Evolutionary conservation across 345 rosid genomes (phyloP), one percentile per base, ranked within the genome.

Genomic region (Euphorbia tirucalli): DNA sequence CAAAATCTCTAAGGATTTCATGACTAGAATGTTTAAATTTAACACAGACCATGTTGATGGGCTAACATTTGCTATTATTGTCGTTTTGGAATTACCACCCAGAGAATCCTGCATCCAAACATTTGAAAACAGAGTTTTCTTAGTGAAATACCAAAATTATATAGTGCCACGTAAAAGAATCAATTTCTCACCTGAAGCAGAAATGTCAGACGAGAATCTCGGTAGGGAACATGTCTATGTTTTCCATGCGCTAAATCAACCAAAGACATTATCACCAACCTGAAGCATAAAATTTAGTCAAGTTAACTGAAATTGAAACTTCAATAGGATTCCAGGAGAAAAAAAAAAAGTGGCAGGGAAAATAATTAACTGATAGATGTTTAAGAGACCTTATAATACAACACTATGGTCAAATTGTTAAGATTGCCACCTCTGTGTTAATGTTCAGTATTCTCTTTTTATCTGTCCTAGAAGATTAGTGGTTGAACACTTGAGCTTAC

Each of bases 181-280:
- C 55, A 64, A 56, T 37, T 58, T 71, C 78, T 69, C 81, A 93
- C 98, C 93, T 93, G 97, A 77, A 93, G 95, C 61, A 94, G 83
- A 82, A 94, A 94, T 56, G 98, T 94, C 59, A 94, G 91, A 81
- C 98, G 87, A 68, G 98, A 94, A 83, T 94, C 98, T 86, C 98
- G 85, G 74, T 94, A 94, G 32, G 97, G 98, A 64, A 94, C 88
- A 82, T 94, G 97, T 73, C 96, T 87, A 50, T 89, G 97, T 77
- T 89, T 94, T 65, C 98, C 98, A 43, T 91, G 94, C 39, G 97
- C 98, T 84, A 91, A 82, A 81, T 93, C 98, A 83, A 93, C 97
- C 82, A 93, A 80, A 70, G 96, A 87, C 98, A 91, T 93, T 75
- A 93, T 93, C 77, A 93, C 98, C 83, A 92, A 84, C 73, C 98